Evolutionary conservation across 495 filamentous ascomycete species (phyloP), one percentile per base, ranked within the genome.

Genomic region (Daldinia loculata): DNA sequence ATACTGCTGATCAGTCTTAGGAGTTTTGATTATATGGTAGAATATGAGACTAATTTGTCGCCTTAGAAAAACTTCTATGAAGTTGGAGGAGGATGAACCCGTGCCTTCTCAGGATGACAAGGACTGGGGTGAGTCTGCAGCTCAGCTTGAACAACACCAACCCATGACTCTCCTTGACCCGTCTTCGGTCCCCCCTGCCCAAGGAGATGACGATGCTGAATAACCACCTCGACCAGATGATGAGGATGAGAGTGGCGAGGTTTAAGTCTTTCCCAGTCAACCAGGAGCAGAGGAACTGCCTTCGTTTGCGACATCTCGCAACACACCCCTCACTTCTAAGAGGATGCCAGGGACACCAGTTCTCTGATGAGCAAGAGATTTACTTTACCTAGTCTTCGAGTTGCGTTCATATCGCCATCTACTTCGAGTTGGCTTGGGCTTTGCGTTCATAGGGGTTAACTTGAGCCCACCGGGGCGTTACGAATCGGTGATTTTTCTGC

Each of bases 121-220:
- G 14, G 56, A 27, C 24, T 45, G 12, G 56, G 14, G 56, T 60
- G 56, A 60, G 56, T 60, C 26, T 17, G 26, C 38, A 43, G 38
- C 24, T 30, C 38, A 36, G 30, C 17, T 56, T 22, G 15, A 56
- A 7, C 26, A 32, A 5, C 53, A 41, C 14, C 9, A 60, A 12
- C 39, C 58, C 43, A 32, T 61, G 57, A 22, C 41, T 34, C 27
- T 36, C 15, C 29, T 51, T 29, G 30, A n/a, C 34, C 34, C 58
- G 14, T n/a, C 29, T 15, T 36, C 3, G n/a, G 58, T 7, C 11
- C 29, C 43, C 22, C n/a, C 43, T 36, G 24, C 27, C 9, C 8
- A 22, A 6, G n/a, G 8, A 26, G 39, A 57, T 26, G 17, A 36
- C 1, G 29, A 51, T n/a, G 36, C 43, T 61, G 26, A 51, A 34